A percentile compares a stretch with the other conserved stretches of the same genome.
Evolutionary conservation across 805 yeast genomes (phyloP).

Genomic region (Barnettozyma californica): DNA sequence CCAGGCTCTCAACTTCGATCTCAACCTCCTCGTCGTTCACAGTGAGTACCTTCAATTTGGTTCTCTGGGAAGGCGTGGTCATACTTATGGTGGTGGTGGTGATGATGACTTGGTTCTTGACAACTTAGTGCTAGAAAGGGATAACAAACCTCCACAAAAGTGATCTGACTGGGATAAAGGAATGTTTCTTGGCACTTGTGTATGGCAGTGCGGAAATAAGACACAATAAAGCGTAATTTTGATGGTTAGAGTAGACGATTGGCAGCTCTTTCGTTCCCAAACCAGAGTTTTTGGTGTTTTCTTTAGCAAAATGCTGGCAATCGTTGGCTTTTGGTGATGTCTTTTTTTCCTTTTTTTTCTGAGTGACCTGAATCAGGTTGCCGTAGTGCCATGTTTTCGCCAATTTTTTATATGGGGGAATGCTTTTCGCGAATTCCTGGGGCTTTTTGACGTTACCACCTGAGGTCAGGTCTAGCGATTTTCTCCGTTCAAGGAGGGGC

Average conservation of each 20-base stretch:
- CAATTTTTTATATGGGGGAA: neutral
- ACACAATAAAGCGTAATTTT: neutral
- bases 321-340: constrained; percentile 1
- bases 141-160: constrained; percentile 3
- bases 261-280: neutral
- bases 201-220: neutral
- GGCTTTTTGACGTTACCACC: neutral
- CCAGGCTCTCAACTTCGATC: constrained; percentile 73
- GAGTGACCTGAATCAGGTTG: constrained; percentile 3
- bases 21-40: constrained; percentile 27
- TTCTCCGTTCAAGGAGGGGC: no score
- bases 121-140: neutral
- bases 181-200: neutral
- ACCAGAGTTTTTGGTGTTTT: neutral
- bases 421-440: neutral
- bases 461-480: neutral
- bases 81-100: neutral
- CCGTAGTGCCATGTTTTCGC: neutral
- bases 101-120: neutral
- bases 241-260: neutral
- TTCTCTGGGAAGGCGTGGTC: neutral
- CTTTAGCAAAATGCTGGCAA: neutral
- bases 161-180: neutral
- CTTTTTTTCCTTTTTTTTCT: constrained; percentile 1
- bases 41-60: constrained; percentile 11